A percentile compares a stretch with the other conserved stretches of the same genome.
phyloP scores from a whole-genome alignment of 805 yeast genomes.

The Candida germanica region DNA sequence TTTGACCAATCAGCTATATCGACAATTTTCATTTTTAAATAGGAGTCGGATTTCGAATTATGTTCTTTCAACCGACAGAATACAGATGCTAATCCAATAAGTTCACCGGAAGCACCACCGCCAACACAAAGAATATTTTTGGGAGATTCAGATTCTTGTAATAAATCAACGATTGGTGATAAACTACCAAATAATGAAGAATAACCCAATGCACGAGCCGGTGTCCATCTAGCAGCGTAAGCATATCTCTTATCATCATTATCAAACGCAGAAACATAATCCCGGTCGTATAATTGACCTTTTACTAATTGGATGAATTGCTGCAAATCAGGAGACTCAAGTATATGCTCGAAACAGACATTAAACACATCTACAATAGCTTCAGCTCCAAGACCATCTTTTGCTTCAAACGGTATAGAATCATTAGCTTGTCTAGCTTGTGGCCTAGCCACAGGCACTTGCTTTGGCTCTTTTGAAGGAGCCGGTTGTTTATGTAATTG shows the following conservation, averaged over 20 bases:
- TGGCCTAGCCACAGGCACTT: too few species aligned
- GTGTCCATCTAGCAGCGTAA: slow-evolving; percentile 82
- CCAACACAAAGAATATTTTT: slow-evolving; percentile 63
- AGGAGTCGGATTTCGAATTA: slow-evolving; percentile 28
- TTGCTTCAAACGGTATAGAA: slow-evolving; percentile 32
- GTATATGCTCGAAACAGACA: slow-evolving; percentile 27
- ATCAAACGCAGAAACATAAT: slow-evolving; percentile 68
- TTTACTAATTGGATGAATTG: slow-evolving; percentile 66
- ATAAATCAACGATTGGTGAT: slow-evolving; percentile 35
- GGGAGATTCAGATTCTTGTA: slow-evolving; percentile 28
- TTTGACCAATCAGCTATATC: slow-evolving; percentile 79
- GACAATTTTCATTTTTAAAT: slow-evolving; percentile 50
- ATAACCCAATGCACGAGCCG: slow-evolving; percentile 76
- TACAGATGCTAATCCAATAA: slow-evolving; percentile 61
- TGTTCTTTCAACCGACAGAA: slow-evolving; percentile 42
- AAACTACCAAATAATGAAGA: slow-evolving; percentile 60
- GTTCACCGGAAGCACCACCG: slow-evolving; percentile 89
- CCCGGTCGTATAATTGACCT: slow-evolving; percentile 63
- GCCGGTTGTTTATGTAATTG: too few species aligned
- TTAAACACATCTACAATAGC: slow-evolving; percentile 37
- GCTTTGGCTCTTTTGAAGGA: too few species aligned
- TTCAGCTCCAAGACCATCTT: slow-evolving; percentile 28
- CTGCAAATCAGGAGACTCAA: slow-evolving; percentile 34
- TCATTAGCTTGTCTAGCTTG: slow-evolving; percentile 12
- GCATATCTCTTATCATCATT: slow-evolving; percentile 64